Conservation (phyloP, 495 filamentous ascomycete genomes). For the Aspergillus baeticus region DNA sequence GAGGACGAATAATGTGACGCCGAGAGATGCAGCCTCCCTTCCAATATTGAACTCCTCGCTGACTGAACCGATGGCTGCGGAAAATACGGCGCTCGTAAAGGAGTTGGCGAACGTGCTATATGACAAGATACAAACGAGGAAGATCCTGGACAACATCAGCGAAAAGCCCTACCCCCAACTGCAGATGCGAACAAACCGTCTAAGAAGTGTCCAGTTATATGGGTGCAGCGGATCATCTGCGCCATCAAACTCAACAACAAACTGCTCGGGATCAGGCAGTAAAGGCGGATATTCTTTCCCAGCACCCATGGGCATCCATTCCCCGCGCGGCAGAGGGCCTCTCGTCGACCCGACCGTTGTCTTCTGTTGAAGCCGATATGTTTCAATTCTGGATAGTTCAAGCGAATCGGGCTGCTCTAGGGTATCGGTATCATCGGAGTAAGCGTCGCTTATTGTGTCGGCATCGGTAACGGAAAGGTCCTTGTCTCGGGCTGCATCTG, state of each 20-base stretch:
- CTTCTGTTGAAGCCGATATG: conserved; percentile 27
- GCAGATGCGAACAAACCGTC: conserved; percentile 28
- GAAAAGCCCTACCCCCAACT: background rate
- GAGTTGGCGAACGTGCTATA: conserved; percentile 51
- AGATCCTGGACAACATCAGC: conserved; percentile 19
- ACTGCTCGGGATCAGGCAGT: conserved; percentile 38
- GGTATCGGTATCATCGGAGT: conserved; percentile 6
- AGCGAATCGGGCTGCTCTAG: conserved; percentile 21
- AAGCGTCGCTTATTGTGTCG: background rate
- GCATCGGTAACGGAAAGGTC: conserved; percentile 1
- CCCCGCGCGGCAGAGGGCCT: conserved; percentile 18
- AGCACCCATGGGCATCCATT: conserved; percentile 27
- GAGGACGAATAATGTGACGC: conserved; percentile 54
- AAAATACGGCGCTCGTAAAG: conserved; percentile 55
- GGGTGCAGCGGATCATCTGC: conserved; percentile 49
- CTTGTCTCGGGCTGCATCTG: background rate
- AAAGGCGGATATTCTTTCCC: conserved; percentile 41
- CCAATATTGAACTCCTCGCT: conserved; percentile 46
- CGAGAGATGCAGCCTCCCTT: conserved; percentile 49
- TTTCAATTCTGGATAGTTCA: conserved; percentile 26
- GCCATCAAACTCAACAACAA: conserved; percentile 55
- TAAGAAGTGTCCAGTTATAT: conserved; percentile 48
- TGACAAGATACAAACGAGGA: conserved; percentile 37
- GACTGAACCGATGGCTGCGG: conserved; percentile 43
- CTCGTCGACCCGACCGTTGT: conserved; percentile 26